Base-by-base conservation (phyloP, 176 grass and related monocot species). In the Hordeum marinum region DNA sequence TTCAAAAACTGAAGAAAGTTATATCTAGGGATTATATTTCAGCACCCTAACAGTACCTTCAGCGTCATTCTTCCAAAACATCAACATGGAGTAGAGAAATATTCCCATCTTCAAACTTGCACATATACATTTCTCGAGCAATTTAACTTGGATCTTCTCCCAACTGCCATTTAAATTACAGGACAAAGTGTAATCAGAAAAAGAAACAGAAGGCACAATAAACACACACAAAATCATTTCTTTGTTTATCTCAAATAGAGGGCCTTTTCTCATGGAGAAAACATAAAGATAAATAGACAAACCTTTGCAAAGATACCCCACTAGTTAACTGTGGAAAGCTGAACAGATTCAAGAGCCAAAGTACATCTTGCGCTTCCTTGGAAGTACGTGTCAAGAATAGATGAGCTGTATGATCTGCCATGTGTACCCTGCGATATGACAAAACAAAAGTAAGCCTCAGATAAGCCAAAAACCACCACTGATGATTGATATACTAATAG, bases 111-210 rank as follows among this genome's bases (percentile, higher is more conserved):
- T 92, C 72, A 92, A 66, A 82, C 42, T 74, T 89, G 70, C 73
- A 69, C 35, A 81, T 62, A 96, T 55, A 90, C 86, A 89, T 86
- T 92, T 87, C 91, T 94, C 96, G 27, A 98, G 88, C 81, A 92
- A 92, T 89, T 94, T 87, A 81, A 98, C 50, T 87, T 98, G 96
- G 50, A 92, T 74, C 42, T 92, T 88, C 93, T 98, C 96, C 96
- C 96, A 98, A 89, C 96, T 98, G 89, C 72, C 81, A 95, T 95
- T 90, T 88, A 85, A 98, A 89, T 94, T 90, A 62, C 27, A 90
- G 80, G 90, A 58, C 43, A 75, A 86, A 87, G 32, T 36, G 72
- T 42, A 81, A 72, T 75, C 63, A 84, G 12, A 87, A 71, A 73
- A 80, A 63, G 63, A 63, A 84, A 63, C 34, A 83, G 20, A 81